Evolutionary conservation across 345 rosid species (phyloP), one percentile per base, ranked within the genome.

Genomic region (Litchi chinensis): DNA sequence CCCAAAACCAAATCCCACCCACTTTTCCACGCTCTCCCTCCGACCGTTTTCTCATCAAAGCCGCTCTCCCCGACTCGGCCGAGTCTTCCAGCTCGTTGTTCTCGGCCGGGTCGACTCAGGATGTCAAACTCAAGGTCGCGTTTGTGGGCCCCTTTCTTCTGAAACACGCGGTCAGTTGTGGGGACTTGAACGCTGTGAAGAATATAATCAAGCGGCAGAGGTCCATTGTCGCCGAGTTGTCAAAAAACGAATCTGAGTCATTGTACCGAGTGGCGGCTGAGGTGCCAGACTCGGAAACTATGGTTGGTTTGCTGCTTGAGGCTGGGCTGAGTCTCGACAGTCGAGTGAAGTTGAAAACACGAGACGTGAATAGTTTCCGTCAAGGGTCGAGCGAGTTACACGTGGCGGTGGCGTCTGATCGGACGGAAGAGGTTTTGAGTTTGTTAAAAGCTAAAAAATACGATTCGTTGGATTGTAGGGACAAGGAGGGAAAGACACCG

Each of bases 1-100:
- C 92, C 6, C 92, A 91, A 60, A 8, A 71, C 22, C 87, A 84
- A 48, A 74, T 85, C 73, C 92, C 92, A 0, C 75, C 85, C 64
- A 37, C 87, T 60, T 89, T 87, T 79, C 92, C 94, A 24, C 92
- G 92, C 68, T 87, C 92, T 8, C 89, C 86, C 10, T 77, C 88
- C 44, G 92, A 91, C 64, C 89, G 91, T 22, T 89, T 89, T 73
- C 89, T 91, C 77, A 62, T 91, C 73, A 87, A 82, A 65, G 77
- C 89, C 12, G 87, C 86, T 4, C 66, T 32, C 37, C 68, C 78
- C 68, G 65, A 63, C 13, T 65, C 76, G 18, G 37, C 73, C 32
- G 76, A 78, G 21, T 85, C 87, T 0, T 7, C 86, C 44, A 77
- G 59, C 83, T 78, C 83, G 18, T 81, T 85, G 80, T 72, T 83